phyloP scores from a whole-genome alignment of 768 basidiomycete species.

The Naganishia onofrii region DNA sequence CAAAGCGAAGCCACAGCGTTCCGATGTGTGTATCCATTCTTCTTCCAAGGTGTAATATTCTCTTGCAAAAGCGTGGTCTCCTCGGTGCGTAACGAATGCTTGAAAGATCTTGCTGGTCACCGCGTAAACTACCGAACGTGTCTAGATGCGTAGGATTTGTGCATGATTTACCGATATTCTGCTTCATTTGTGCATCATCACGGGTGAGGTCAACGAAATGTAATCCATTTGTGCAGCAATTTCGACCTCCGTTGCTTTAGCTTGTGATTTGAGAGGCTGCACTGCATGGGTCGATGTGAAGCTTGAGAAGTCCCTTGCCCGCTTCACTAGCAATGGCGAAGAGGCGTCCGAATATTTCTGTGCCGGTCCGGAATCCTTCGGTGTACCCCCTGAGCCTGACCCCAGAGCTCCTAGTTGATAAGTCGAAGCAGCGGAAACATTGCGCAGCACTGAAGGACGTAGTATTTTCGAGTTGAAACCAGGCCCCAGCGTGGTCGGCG shows the following conservation, averaged over 20 bases:
- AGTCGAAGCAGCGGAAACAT: conserved; percentile 17
- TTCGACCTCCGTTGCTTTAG: neutral
- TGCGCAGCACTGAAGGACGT: conserved; percentile 20
- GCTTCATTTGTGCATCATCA: no score
- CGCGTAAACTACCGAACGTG: no score
- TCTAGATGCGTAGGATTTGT: no score
- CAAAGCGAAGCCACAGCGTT: no score
- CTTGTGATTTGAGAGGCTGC: neutral
- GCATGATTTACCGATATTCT: no score
- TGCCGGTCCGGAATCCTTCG: conserved; percentile 6
- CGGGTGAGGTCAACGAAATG: neutral
- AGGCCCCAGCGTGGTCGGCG: neutral
- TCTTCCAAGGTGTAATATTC: no score
- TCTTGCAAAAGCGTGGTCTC: no score
- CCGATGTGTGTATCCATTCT: no score
- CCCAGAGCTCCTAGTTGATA: neutral
- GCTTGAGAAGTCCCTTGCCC: neutral
- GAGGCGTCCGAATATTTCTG: neutral
- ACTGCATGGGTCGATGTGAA: neutral
- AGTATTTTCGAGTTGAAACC: neutral
- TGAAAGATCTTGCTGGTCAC: no score
- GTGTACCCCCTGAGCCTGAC: neutral
- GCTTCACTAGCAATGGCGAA: neutral
- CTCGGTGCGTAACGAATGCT: no score
- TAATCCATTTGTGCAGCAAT: neutral